These are phyloP conservation scores for Phialophora tarda DNA, from an alignment of 2,329 filamentous ascomycete genomes.

Conservation along the genomic window DNA sequence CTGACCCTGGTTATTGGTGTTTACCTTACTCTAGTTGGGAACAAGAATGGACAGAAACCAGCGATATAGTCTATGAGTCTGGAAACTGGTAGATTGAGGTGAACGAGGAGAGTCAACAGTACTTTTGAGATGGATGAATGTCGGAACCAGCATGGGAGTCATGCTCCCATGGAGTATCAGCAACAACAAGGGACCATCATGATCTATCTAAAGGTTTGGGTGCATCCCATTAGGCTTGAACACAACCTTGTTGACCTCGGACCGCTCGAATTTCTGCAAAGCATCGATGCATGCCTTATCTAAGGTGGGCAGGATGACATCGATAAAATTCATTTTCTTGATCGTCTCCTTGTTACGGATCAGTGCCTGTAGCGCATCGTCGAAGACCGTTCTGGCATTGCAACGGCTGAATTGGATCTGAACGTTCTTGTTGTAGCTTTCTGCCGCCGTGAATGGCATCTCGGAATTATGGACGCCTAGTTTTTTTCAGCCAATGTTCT, in stretches of 20 bases:
- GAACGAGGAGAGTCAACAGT: no score
- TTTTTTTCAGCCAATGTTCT: slow-evolving; percentile 9
- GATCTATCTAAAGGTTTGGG: no score
- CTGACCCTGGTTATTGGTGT: no score
- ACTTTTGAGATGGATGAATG: no score
- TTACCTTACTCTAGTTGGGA: no score
- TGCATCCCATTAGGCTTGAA: slow-evolving; percentile 21
- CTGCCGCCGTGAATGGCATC: slow-evolving; percentile 22
- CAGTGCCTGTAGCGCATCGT: slow-evolving; percentile 15
- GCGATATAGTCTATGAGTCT: no score
- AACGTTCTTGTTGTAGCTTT: slow-evolving; percentile 67
- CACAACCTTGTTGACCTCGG: slow-evolving; percentile 26
- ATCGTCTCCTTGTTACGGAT: slow-evolving; percentile 19
- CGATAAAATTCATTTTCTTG: slow-evolving; percentile 20
- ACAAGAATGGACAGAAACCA: no score
- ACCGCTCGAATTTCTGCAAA: slow-evolving; percentile 21
- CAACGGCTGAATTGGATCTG: slow-evolving; percentile 76
- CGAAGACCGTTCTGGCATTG: slow-evolving; percentile 72
- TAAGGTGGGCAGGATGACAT: slow-evolving; percentile 14
- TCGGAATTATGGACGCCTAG: slow-evolving; percentile 77
- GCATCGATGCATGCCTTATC: slow-evolving; percentile 20
- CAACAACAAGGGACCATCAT: no score
- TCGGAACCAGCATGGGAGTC: no score
- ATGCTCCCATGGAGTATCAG: no score
- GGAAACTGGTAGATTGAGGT: no score